These are phyloP conservation scores for Ramularia collo-cygni DNA, from an alignment of 2,329 filamentous ascomycete species.

Conservation along the genomic window DNA sequence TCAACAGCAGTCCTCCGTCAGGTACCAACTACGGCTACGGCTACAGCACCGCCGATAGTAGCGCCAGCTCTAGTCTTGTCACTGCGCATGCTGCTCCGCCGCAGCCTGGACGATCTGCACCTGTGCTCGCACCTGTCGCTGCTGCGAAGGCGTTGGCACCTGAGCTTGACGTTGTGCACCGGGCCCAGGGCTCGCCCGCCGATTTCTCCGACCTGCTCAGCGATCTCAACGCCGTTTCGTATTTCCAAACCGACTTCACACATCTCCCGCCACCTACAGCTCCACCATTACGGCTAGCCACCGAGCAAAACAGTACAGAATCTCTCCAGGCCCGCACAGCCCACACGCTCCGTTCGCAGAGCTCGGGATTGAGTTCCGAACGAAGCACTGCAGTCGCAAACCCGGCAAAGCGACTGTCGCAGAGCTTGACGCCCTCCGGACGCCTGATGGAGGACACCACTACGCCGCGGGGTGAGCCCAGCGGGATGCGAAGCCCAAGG, in stretches of 20 bases:
- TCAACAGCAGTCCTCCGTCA: neutral
- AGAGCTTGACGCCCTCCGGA: conserved; percentile 37
- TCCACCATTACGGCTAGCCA: conserved; percentile 7
- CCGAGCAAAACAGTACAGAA: neutral
- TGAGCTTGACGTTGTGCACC: no score
- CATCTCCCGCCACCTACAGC: conserved; percentile 7
- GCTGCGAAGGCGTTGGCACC: no score
- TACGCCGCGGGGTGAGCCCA: conserved; percentile 35
- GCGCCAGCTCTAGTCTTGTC: conserved; percentile 2
- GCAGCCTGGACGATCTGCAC: conserved; percentile 4
- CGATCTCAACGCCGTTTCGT: conserved; percentile 30
- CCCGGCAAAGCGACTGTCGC: conserved; percentile 33
- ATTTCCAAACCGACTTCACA: conserved; percentile 18
- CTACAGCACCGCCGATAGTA: conserved; percentile 2
- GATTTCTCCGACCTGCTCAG: conserved; percentile 33
- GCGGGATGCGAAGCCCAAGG: conserved; percentile 49
- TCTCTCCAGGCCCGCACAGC: no score
- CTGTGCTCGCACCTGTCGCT: conserved; percentile 3
- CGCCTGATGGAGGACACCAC: conserved; percentile 45
- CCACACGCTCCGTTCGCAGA: no score
- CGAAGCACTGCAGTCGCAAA: conserved; percentile 16
- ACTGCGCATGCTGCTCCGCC: conserved; percentile 2
- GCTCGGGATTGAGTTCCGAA: conserved; percentile 1
- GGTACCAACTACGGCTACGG: neutral
- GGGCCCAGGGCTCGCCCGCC: conserved; percentile 25